These are phyloP conservation scores for Pseudozyma tsukubaensis DNA, from an alignment of 1,284 basidiomycete genomes.

Conservation along the genomic window DNA sequence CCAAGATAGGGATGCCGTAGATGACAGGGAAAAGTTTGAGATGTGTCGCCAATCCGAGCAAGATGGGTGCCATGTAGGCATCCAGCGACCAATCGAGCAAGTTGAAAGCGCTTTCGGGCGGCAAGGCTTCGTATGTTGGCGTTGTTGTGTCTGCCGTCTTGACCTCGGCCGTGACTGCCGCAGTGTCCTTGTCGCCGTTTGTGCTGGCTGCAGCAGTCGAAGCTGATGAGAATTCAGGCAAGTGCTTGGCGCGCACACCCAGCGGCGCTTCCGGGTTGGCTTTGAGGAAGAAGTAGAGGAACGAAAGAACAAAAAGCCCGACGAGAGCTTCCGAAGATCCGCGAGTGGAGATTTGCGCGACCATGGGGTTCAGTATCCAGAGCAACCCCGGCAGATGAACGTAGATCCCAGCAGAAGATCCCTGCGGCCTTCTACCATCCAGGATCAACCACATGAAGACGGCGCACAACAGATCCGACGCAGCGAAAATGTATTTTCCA, in stretches of 20 bases:
- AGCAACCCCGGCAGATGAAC: constrained; percentile 72
- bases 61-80: constrained; percentile 51
- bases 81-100: constrained; percentile 51
- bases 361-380: constrained; percentile 89
- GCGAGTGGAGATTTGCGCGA: constrained; percentile 94
- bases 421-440: constrained; percentile 48
- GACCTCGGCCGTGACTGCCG: background rate
- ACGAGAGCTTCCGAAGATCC: constrained; percentile 93
- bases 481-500: constrained; percentile 89
- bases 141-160: background rate
- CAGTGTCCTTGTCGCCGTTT: background rate
- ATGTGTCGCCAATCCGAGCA: constrained; percentile 61
- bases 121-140: constrained; percentile 25
- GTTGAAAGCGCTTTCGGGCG: constrained; percentile 45
- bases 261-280: constrained; percentile 57
- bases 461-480: constrained; percentile 86
- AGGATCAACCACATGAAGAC: constrained; percentile 80
- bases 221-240: constrained; percentile 16
- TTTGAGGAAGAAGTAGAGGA: constrained; percentile 71
- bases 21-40: constrained; percentile 81
- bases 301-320: constrained; percentile 81
- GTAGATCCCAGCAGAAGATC: constrained; percentile 25
- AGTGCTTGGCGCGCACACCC: constrained; percentile 15
- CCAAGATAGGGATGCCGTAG: constrained; percentile 82
- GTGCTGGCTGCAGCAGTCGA: background rate